Conservation (phyloP, 192 early-diverging fungal genomes). For the Phlyctochytrium arcticum region DNA sequence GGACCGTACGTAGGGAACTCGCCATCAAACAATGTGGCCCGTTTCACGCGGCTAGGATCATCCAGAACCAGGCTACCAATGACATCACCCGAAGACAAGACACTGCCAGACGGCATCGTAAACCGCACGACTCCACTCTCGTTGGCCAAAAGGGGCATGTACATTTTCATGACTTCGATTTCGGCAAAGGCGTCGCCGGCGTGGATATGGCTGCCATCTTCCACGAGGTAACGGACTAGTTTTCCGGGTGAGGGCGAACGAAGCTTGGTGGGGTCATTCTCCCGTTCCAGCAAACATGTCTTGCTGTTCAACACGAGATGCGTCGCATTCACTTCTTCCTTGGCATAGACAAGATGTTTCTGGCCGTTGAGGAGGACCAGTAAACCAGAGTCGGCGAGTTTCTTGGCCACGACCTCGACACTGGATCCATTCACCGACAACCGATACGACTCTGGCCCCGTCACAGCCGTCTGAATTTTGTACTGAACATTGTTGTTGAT, state of each 20-base stretch:
- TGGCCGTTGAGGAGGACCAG: constrained; percentile 87
- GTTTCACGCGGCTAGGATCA: constrained; percentile 87
- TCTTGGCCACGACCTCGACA: constrained; percentile 78
- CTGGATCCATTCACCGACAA: constrained; percentile 78
- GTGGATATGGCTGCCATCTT: constrained; percentile 87
- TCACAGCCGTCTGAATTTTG: constrained; percentile 77
- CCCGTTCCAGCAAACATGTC: constrained; percentile 90
- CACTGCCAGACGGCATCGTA: constrained; percentile 80
- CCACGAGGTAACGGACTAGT: constrained; percentile 88
- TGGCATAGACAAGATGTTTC: constrained; percentile 87
- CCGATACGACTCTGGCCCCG: constrained; percentile 74
- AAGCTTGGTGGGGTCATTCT: constrained; percentile 95
- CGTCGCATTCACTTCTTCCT: constrained; percentile 85
- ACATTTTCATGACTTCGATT: constrained; percentile 99
- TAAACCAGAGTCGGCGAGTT: constrained; percentile 87
- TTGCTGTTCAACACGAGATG: constrained; percentile 87
- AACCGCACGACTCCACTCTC: constrained; percentile 90
- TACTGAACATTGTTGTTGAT: constrained; percentile 91
- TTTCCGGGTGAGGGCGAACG: constrained; percentile 95
- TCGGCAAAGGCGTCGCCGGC: constrained; percentile 92
- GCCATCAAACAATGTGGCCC: constrained; percentile 71
- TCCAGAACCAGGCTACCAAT: constrained; percentile 91
- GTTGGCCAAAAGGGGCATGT: constrained; percentile 92
- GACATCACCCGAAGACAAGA: constrained; percentile 86
- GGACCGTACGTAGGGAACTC: constrained; percentile 52